Evolutionary conservation across 345 rosid species (phyloP).

Genomic region (Ceriops tagal): DNA sequence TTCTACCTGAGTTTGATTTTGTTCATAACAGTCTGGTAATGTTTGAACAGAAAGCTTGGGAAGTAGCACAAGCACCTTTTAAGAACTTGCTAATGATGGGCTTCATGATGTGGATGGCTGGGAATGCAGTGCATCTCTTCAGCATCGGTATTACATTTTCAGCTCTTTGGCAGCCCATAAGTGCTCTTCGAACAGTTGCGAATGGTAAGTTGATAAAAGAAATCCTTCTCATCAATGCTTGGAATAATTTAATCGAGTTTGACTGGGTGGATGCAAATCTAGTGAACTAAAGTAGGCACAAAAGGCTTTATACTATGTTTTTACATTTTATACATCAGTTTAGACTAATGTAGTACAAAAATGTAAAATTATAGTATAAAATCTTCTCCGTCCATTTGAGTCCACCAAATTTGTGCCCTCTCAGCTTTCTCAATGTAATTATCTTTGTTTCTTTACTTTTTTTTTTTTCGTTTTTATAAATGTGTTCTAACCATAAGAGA

Average conservation of each 20-base stretch:
- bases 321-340: too few species aligned
- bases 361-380: too few species aligned
- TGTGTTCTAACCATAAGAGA: too few species aligned
- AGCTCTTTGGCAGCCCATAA: conserved; percentile 98
- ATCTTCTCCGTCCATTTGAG: too few species aligned
- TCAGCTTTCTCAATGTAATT: neutral
- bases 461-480: too few species aligned
- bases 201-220: conserved; percentile 54
- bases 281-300: too few species aligned
- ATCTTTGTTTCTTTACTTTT: neutral
- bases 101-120: conserved; percentile 99
- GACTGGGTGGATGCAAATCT: too few species aligned
- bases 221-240: neutral
- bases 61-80: conserved; percentile 96
- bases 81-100: conserved; percentile 99
- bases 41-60: conserved; percentile 94
- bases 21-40: neutral
- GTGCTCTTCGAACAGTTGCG: conserved; percentile 96
- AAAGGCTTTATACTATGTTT: too few species aligned
- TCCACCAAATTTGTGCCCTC: too few species aligned
- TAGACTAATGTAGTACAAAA: too few species aligned
- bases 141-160: conserved; percentile 98
- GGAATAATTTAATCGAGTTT: too few species aligned
- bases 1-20: neutral
- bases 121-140: conserved; percentile 94